Evolutionary conservation across 768 basidiomycete species (phyloP), one percentile per base, ranked within the genome.

Genomic region (Rhodotorula graminis): DNA sequence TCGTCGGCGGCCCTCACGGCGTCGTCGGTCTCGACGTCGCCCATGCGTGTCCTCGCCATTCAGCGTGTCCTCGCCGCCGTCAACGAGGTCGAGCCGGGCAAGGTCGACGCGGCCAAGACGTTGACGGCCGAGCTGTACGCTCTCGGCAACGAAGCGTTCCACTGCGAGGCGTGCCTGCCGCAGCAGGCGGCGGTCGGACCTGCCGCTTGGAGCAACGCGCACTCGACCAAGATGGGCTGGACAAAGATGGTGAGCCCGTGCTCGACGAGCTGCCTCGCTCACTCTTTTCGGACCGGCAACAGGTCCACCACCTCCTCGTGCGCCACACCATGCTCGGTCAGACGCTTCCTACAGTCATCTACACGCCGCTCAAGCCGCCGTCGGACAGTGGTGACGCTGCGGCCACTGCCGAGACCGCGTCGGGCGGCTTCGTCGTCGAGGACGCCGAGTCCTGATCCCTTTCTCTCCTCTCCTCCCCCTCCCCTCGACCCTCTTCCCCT

Each of bases 41-140:
- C 66, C 27, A 31, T 29, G 3, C 66, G 56, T 11, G 59, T 72
- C 27, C 5, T 10, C 33, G 52, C 62, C 14, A 72, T 68, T 56
- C 3, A 11, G 2, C 58, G 61, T 23, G 29, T 72, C 42, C 15
- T 68, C 27, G 66, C 25, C 4, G n/a, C 25, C 10, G 58, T 68
- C 57, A 65, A 71, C 42, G 40, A 52, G 3, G 19, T 29, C 29
- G 52, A 52, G 49, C n/a, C 29, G 50, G 47, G 15, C 46, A 46
- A 15, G 23, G n/a, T 14, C 29, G 33, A 58, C 33, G 44, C 19
- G 47, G 56, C 58, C 21, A 2, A 37, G 47, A n/a, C 23, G 15
- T n/a, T 58, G 4, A 40, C 63, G 12, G 23, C 40, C 18, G 65
- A 44, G 1, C 27, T 72, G 49, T 67, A 67, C 62, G 71, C 71